Percentiles rank a stretch among this genome's conserved stretches.
These are phyloP conservation scores for Aureoboletus auriporus DNA, from an alignment of 768 basidiomycete genomes.

Conservation along the genomic window DNA sequence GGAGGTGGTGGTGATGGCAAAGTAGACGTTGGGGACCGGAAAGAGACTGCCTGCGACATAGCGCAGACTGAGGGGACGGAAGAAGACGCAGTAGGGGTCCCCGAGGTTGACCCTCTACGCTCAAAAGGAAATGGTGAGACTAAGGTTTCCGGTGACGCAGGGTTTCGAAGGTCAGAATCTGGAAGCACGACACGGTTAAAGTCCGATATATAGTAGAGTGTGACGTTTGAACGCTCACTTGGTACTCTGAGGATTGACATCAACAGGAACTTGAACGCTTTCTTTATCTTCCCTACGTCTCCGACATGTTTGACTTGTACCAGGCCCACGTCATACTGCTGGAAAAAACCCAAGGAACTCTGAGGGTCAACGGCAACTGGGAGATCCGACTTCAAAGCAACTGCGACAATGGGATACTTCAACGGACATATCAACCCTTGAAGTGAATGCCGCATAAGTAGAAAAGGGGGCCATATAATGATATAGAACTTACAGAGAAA, in stretches of 20 bases:
- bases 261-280: constrained; percentile 71
- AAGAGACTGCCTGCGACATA: constrained; percentile 28
- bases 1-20: constrained; percentile 37
- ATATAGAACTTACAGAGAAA: constrained; percentile 59
- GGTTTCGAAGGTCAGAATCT: constrained; percentile 55
- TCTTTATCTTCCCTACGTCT: constrained; percentile 68
- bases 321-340: constrained; percentile 69
- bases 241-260: constrained; percentile 54
- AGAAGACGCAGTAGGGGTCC: constrained; percentile 50
- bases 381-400: constrained; percentile 87
- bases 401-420: constrained; percentile 63
- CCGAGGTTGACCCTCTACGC: constrained; percentile 40
- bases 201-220: background rate
- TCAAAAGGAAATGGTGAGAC: constrained; percentile 54
- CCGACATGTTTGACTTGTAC: constrained; percentile 63
- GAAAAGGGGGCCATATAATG: constrained; percentile 2
- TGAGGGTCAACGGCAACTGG: constrained; percentile 54
- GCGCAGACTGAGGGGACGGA: constrained; percentile 32
- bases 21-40: constrained; percentile 30
- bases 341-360: constrained; percentile 45
- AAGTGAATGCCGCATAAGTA: constrained; percentile 7
- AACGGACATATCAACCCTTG: constrained; percentile 56
- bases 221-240: constrained; percentile 22
- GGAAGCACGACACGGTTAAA: constrained; percentile 18
- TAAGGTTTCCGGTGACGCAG: constrained; percentile 64